Evolutionary conservation across 305 asterid species (phyloP).

Genomic region (Stenogyne calaminthoides): DNA sequence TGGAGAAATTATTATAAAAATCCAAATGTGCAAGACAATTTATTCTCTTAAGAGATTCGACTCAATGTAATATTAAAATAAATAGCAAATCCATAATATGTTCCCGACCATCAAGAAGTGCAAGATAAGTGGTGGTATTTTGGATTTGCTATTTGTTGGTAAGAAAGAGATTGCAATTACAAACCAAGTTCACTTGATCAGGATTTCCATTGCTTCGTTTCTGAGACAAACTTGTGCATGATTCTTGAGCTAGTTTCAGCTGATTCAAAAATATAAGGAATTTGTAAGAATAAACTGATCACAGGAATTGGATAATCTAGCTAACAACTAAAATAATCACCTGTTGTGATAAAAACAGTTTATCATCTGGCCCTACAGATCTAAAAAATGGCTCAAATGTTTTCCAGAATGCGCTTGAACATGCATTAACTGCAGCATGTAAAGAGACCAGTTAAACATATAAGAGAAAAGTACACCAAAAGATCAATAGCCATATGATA

Average conservation of each 20-base stretch:
- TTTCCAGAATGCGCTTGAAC: conserved; percentile 87
- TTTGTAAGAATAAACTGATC: conserved; percentile 21
- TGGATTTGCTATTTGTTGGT: conserved; percentile 10
- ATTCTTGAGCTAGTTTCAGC: conserved; percentile 71
- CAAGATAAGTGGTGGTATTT: not conserved
- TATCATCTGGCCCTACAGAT: conserved; percentile 65
- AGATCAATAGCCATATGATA: conserved; percentile 23
- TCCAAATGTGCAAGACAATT: conserved; percentile 15
- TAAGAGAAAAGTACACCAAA: conserved; percentile 13
- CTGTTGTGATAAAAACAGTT: conserved; percentile 66
- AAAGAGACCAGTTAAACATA: conserved; percentile 15
- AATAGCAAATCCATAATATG: conserved; percentile 15
- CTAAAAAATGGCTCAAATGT: conserved; percentile 71
- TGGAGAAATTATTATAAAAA: conserved; percentile 22
- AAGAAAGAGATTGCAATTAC: conserved; percentile 26
- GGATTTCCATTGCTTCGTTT: conserved; percentile 39
- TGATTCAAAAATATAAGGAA: conserved; percentile 40
- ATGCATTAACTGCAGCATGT: conserved; percentile 62
- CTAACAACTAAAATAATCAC: conserved; percentile 42
- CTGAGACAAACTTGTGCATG: conserved; percentile 49
- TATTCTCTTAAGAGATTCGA: conserved; percentile 10
- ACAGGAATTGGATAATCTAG: conserved; percentile 21
- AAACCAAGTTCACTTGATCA: conserved; percentile 47
- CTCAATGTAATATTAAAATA: conserved; percentile 3
- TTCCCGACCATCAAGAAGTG: not conserved